Conservation (phyloP, 768 basidiomycete species). For the Tylopilus vinaceipallidus region DNA sequence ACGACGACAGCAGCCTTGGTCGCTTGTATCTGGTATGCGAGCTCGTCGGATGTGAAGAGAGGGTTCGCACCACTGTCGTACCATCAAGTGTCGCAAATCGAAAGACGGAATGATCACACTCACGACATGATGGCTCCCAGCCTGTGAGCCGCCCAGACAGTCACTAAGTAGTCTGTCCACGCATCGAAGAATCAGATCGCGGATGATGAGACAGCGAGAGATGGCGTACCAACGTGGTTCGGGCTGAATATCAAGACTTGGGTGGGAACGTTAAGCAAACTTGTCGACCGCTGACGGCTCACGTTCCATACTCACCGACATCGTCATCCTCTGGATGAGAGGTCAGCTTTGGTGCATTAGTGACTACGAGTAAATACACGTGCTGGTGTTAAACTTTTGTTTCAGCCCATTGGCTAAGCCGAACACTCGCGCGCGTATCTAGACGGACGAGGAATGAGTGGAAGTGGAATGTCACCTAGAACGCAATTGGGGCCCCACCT, state of each 20-base stretch:
- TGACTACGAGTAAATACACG: conserved; percentile 7
- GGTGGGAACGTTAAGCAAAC: conserved; percentile 4
- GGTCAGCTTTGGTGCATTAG: not conserved
- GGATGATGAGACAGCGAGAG: not conserved
- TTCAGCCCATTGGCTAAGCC: conserved; percentile 40
- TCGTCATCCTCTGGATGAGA: conserved; percentile 34
- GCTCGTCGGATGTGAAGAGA: conserved; percentile 53
- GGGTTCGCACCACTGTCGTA: conserved; percentile 62
- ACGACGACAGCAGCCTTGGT: conserved; percentile 49
- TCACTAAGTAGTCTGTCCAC: conserved; percentile 49
- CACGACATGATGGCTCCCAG: conserved; percentile 59
- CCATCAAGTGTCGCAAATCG: not conserved
- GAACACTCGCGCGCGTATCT: conserved; percentile 37
- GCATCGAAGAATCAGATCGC: not conserved
- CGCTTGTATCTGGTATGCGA: conserved; percentile 52
- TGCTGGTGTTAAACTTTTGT: conserved; percentile 34
- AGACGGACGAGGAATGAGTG: not conserved
- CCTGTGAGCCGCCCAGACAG: conserved; percentile 54
- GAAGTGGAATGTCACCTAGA: not conserved
- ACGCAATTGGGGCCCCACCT: conserved; percentile 24
- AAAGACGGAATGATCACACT: conserved; percentile 22
- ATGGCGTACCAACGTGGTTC: conserved; percentile 57
- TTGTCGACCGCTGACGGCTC: not conserved
- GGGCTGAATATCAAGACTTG: conserved; percentile 63
- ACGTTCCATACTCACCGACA: conserved; percentile 32